Base-by-base conservation (phyloP, 2,329 filamentous ascomycete genomes). In the Myotisia sp. region DNA sequence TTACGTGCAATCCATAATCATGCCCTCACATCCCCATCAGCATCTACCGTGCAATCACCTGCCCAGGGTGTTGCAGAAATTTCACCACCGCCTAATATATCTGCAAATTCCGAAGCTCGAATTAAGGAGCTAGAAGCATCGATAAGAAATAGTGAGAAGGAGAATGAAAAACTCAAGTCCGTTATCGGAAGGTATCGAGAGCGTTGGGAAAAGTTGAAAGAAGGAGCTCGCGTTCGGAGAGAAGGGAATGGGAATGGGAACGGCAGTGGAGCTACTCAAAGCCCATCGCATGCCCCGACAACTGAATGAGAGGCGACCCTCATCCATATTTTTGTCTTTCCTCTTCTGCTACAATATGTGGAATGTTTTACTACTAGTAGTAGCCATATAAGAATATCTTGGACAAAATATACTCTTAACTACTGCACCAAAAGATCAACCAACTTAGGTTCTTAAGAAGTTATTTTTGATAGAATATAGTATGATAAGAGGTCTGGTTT, bases 91-190 rank as follows among this genome's bases (percentile, higher is more conserved):
- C 16, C 45, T 40, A 12, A 41, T 2, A n/a, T n/a, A n/a, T n/a
- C n/a, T n/a, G 59, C 60, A 4, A 58, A 57, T 7, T 49, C 51
- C 2, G 68, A 71, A 26, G 63, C 67, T 35, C 68, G 68, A 46
- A 66, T 77, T 16, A 63, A 62, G 29, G 78, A 84, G 42, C 59
- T 85, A 9, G 79, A 85, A 51, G 74, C 79, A 34, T 67, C 79
- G 47, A 56, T 85, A 14, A 59, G 62, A 6, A 59, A 62, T 13
- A 60, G 70, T 39, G 58, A 67, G 35, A 70, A 68, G 44, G 71
- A 76, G 43, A 74, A 76, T 38, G 68, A 74, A 44, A 75, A 73
- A 51, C 52, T 76, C 31, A 64, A 60, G 36, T 61, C 55, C 26
- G 64, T 70, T 5, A 53, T 77, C 9, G 62, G 55, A 0, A 58